A percentile compares a stretch with the other conserved stretches of the same genome.
phyloP scores from a whole-genome alignment of 305 asterid species.

The Fraxinus albicans region DNA sequence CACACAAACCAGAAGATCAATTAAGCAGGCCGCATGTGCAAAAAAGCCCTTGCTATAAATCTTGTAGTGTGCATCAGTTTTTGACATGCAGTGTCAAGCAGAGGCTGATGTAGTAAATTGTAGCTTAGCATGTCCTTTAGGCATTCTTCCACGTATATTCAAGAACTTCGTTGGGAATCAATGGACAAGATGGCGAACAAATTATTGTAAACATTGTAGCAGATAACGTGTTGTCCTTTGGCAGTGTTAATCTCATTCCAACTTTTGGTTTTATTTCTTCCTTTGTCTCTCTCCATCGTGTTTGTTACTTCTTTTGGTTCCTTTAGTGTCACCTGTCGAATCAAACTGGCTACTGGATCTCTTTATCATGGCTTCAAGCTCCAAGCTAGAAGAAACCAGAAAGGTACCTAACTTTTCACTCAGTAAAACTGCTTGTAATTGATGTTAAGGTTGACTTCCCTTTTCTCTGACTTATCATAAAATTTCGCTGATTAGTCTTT shows the following conservation, averaged over 20 bases:
- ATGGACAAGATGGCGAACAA: constrained; percentile 28
- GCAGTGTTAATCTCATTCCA: background rate
- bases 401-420: constrained; percentile 28
- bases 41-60: background rate
- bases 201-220: constrained; percentile 24
- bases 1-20: constrained; percentile 4
- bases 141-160: constrained; percentile 29
- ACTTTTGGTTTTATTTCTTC: background rate
- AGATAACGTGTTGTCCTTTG: constrained; percentile 26
- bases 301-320: constrained; percentile 23
- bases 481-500: background rate
- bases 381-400: background rate
- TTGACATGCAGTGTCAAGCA: constrained; percentile 31
- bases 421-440: constrained; percentile 4
- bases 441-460: background rate
- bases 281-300: constrained; percentile 16
- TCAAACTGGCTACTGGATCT: background rate
- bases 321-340: constrained; percentile 13
- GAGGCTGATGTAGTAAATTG: constrained; percentile 29
- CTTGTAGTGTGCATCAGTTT: constrained; percentile 21
- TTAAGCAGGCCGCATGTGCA: background rate
- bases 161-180: constrained; percentile 24
- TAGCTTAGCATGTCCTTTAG: constrained; percentile 33
- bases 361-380: constrained; percentile 18
- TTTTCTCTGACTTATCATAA: background rate